Percentiles rank a stretch among this genome's conserved stretches.
Conservation (phyloP, 1,139 yeast genomes). For the Pichia sp. region DNA sequence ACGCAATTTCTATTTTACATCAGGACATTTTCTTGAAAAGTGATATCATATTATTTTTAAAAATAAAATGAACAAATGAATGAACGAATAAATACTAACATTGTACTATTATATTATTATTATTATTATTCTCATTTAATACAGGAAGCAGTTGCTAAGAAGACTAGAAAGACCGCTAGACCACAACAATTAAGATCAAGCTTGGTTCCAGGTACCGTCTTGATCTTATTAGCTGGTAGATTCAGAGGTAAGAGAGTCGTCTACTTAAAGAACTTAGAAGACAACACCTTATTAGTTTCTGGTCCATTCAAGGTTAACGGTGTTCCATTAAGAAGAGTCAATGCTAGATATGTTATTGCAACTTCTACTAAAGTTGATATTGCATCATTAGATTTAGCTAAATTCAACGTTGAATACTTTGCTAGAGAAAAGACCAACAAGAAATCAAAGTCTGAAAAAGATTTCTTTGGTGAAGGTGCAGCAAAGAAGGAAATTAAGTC, state of each 20-base stretch:
- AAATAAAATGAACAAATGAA: slow-evolving; percentile 1
- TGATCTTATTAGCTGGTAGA: slow-evolving; percentile 98
- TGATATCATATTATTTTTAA: not conserved
- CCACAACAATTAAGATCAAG: slow-evolving; percentile 97
- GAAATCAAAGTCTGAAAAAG: slow-evolving; percentile 85
- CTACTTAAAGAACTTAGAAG: slow-evolving; percentile 95
- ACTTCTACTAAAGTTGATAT: slow-evolving; percentile 90
- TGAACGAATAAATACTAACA: slow-evolving; percentile 15
- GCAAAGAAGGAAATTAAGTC: slow-evolving; percentile 86
- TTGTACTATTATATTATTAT: not conserved
- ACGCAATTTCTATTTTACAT: too few species aligned
- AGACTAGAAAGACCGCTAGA: slow-evolving; percentile 85
- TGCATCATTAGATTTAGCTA: slow-evolving; percentile 77
- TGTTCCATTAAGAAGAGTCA: slow-evolving; percentile 99
- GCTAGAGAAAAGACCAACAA: slow-evolving; percentile 90
- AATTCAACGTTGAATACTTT: slow-evolving; percentile 94
- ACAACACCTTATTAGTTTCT: slow-evolving; percentile 95
- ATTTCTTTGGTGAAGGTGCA: slow-evolving; percentile 80
- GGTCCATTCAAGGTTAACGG: slow-evolving; percentile 99
- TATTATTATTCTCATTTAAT: not conserved
- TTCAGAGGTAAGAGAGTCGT: slow-evolving; percentile 99
- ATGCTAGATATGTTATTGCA: slow-evolving; percentile 98
- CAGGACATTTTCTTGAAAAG: not conserved
- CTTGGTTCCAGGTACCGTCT: slow-evolving; percentile 97
- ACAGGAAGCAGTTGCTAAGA: slow-evolving; percentile 52